Evolutionary conservation across 2,329 filamentous ascomycete genomes (phyloP).

Genomic region (Penicillium sp.): DNA sequence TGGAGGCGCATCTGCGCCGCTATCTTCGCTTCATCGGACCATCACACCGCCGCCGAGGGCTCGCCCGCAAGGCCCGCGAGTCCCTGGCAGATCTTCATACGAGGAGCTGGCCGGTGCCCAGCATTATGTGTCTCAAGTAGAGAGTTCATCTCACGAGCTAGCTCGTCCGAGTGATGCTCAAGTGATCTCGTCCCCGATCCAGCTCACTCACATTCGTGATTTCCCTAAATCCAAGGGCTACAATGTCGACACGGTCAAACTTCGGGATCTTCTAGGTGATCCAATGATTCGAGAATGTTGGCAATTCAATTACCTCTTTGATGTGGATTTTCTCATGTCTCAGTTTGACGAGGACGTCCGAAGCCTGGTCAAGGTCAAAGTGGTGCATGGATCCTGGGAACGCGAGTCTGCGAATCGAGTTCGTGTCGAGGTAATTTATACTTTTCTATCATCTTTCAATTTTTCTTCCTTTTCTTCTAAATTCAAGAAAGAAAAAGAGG

Average conservation of each 20-base stretch:
- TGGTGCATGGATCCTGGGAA: conserved; percentile 63
- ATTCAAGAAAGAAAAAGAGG: too few species aligned
- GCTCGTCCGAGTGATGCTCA: neutral
- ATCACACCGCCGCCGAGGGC: conserved; percentile 13
- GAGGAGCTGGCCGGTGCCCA: conserved; percentile 3
- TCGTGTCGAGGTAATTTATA: conserved; percentile 48
- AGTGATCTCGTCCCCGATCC: conserved; percentile 55
- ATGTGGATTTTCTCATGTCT: conserved; percentile 55
- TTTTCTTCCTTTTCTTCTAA: too few species aligned
- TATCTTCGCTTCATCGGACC: conserved; percentile 11
- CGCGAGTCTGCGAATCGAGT: conserved; percentile 57
- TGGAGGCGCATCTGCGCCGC: conserved; percentile 1
- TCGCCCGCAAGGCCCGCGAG: conserved; percentile 2
- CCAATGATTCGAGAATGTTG: conserved; percentile 62
- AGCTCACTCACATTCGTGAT: conserved; percentile 63
- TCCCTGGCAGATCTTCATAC: neutral
- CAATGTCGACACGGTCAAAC: conserved; percentile 61
- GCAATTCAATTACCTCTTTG: conserved; percentile 53
- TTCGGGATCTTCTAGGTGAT: conserved; percentile 65
- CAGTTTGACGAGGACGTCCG: conserved; percentile 55
- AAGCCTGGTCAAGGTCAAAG: conserved; percentile 48
- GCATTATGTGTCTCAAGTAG: neutral
- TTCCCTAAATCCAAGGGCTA: conserved; percentile 47
- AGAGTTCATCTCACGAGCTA: neutral
- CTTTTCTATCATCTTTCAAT: too few species aligned